These are phyloP conservation scores for Chaetothyriales sp. DNA, from an alignment of 2,329 filamentous ascomycete species.

Conservation along the genomic window DNA sequence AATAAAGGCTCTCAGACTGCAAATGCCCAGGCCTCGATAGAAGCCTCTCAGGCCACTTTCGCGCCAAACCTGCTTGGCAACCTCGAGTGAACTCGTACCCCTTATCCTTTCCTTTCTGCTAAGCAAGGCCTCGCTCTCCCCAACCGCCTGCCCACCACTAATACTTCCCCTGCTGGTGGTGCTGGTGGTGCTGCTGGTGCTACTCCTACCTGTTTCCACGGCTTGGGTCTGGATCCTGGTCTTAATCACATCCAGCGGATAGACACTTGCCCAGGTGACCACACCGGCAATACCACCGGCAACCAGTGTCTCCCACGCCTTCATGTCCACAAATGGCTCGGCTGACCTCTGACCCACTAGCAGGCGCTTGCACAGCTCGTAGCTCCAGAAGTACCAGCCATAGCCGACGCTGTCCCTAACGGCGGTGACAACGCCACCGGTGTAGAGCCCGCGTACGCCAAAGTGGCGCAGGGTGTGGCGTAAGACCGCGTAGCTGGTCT, in stretches of 20 bases:
- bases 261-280: constrained; percentile 78
- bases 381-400: constrained; percentile 95
- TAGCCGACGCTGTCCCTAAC: constrained; percentile 82
- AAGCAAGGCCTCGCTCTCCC: constrained; percentile 3
- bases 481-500: constrained; percentile 42
- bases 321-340: constrained; percentile 24
- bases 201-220: not conserved
- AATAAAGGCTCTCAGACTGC: constrained; percentile 73
- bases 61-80: constrained; percentile 54
- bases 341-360: constrained; percentile 30
- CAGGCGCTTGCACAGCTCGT: constrained; percentile 57
- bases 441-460: constrained; percentile 58
- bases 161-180: not conserved
- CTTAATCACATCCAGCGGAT: constrained; percentile 85
- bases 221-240: constrained; percentile 74
- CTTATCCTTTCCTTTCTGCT: constrained; percentile 3
- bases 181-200: not conserved
- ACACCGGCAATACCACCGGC: constrained; percentile 82
- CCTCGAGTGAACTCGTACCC: constrained; percentile 40
- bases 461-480: constrained; percentile 47
- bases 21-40: constrained; percentile 63
- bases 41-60: constrained; percentile 50
- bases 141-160: not conserved
- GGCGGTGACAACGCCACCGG: constrained; percentile 68
- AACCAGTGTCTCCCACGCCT: constrained; percentile 51